phyloP scores from a whole-genome alignment of 2,329 filamentous ascomycete genomes.

The Aspergillus vadensis region DNA sequence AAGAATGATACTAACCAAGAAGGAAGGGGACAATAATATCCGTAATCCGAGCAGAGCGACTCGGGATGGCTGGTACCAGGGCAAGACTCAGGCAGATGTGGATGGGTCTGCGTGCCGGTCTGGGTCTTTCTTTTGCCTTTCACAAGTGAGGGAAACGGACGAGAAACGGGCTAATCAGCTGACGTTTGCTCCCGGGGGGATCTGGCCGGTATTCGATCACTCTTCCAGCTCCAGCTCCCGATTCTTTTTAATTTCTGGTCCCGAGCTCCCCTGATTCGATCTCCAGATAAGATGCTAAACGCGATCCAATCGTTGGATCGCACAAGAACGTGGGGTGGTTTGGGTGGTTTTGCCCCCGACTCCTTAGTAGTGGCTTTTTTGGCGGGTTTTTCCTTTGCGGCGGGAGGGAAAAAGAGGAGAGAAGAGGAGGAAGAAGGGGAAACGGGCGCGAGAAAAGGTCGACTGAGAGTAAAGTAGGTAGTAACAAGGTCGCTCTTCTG shows the following conservation, averaged over 20 bases:
- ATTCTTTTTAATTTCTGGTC: neutral
- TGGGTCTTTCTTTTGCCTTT: constrained; percentile 19
- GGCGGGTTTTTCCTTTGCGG: constrained; percentile 3
- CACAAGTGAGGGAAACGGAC: constrained; percentile 20
- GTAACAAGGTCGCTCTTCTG: neutral
- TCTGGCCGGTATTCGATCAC: neutral
- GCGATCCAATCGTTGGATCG: neutral
- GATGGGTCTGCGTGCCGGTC: constrained; percentile 27
- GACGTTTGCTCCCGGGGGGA: constrained; percentile 19
- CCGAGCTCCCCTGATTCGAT: neutral
- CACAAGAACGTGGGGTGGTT: neutral
- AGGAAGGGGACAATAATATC: constrained; percentile 12
- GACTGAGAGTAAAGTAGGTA: no score
- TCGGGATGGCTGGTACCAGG: constrained; percentile 17
- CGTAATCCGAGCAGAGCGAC: constrained; percentile 13
- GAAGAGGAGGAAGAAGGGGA: constrained; percentile 12
- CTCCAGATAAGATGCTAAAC: neutral
- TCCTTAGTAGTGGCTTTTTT: neutral
- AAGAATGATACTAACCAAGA: constrained; percentile 22
- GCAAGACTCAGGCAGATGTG: constrained; percentile 18
- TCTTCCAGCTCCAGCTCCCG: neutral
- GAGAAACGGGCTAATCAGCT: constrained; percentile 27
- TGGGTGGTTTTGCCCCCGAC: neutral
- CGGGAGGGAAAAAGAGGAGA: constrained; percentile 13
- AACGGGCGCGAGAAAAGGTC: constrained; percentile 13